These are phyloP conservation scores for Metschnikowia dekortorum DNA, from an alignment of 805 yeast genomes.

Conservation along the genomic window DNA sequence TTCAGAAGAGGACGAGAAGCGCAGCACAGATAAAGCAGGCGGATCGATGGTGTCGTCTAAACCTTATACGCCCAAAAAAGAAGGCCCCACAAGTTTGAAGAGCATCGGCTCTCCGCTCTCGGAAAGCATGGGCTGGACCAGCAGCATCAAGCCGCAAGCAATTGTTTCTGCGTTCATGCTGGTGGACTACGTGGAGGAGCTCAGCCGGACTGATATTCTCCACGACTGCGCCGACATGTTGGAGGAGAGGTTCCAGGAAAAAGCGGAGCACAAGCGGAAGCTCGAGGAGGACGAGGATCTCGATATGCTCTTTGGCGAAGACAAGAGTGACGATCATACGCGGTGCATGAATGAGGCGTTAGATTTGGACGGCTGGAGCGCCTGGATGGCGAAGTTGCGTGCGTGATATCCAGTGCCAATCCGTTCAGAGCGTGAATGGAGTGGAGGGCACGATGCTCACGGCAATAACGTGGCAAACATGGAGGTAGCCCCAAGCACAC, in stretches of 20 bases:
- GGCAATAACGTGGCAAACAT: no score
- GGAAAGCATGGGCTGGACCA: conserved; percentile 31
- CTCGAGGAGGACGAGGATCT: conserved; percentile 24
- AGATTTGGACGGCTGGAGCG: conserved; percentile 33
- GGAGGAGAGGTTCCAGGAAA: conserved; percentile 20
- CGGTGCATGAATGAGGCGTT: conserved; percentile 25
- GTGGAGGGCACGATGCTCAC: no score
- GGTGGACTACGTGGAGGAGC: conserved; percentile 34
- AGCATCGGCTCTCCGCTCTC: conserved; percentile 33
- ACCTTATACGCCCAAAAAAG: neutral
- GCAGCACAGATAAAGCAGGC: conserved; percentile 6
- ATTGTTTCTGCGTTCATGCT: conserved; percentile 45
- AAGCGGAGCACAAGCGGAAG: conserved; percentile 11
- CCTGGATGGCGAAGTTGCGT: neutral
- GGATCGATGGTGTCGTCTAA: conserved; percentile 6
- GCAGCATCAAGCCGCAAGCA: conserved; percentile 44
- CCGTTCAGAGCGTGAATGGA: no score
- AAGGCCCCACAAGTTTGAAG: neutral
- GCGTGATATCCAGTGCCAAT: neutral
- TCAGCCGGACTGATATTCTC: conserved; percentile 21
- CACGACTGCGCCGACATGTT: conserved; percentile 17
- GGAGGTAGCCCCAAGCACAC: no score
- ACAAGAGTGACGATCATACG: conserved; percentile 25
- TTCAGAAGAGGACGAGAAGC: conserved; percentile 25
- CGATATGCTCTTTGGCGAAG: conserved; percentile 34